Base-by-base conservation (phyloP, 495 filamentous ascomycete genomes). In the Trichoderma orchidacearum region DNA sequence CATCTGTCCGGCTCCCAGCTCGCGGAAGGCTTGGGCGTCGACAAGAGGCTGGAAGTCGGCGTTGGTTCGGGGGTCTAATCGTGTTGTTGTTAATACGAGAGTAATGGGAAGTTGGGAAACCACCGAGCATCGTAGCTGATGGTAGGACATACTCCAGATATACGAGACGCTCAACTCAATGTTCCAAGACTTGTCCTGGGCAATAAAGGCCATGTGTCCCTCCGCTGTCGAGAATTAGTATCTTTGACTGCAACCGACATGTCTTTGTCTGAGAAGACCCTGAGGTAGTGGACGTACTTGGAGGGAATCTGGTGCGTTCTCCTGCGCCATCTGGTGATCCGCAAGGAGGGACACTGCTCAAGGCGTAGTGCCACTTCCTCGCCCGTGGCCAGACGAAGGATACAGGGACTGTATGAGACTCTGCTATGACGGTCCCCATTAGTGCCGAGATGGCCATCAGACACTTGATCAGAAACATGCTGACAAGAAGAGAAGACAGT, bases 341-440 rank as follows among this genome's bases (percentile, higher is more conserved):
- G 54, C 75, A 80, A 0, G 75, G 77, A 0, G 68, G 63, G 11
- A 59, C 73, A 59, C 75, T 78, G 59, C 78, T 75, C 3, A 66
- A 58, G 1, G 65, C 61, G 28, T 60, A 68, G 31, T 59, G 61
- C 74, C 74, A 80, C 6, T 56, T 53, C 15, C 75, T 68, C 62
- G 78, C 75, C n/a, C 66, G 64, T 1, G 75, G 77, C 75, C 75
- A 80, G 56, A 75, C 56, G 51, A 80, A 76, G 7, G 70, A 70
- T 13, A 70, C 74, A n/a, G 76, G 74, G 17, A 75, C 76, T 70
- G n/a, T n/a, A n/a, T n/a, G n/a, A n/a, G n/a, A n/a, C n/a, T n/a
- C n/a, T n/a, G n/a, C n/a, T n/a, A n/a, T n/a, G n/a, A n/a, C n/a
- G n/a, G n/a, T n/a, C n/a, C n/a, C n/a, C n/a, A n/a, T n/a, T n/a